Evolutionary conservation across 2,329 filamentous ascomycete genomes (phyloP).

Genomic region (Nemania sp.): DNA sequence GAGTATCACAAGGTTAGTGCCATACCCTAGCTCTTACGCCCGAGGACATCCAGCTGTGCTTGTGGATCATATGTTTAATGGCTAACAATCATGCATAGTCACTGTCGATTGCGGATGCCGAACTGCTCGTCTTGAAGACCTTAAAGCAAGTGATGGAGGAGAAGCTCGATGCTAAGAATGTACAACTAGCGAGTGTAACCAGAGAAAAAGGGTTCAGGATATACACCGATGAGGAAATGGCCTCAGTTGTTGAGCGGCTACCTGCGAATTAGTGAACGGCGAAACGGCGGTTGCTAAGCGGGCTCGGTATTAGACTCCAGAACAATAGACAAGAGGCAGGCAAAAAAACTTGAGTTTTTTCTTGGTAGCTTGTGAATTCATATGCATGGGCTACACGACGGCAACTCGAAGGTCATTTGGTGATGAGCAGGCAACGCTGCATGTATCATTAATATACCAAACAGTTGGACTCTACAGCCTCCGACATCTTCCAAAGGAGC

Average conservation of each 20-base stretch:
- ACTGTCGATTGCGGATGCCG: slow-evolving; percentile 86
- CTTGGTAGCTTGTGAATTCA: slow-evolving; percentile 14
- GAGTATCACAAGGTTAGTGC: slow-evolving; percentile 87
- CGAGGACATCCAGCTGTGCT: background rate
- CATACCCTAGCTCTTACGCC: background rate
- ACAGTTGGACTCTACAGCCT: slow-evolving; percentile 9
- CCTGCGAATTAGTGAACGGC: slow-evolving; percentile 59
- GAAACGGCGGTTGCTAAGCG: slow-evolving; percentile 7
- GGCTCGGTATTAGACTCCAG: slow-evolving; percentile 11
- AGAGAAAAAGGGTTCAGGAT: slow-evolving; percentile 98
- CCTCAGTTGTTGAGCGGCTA: slow-evolving; percentile 82
- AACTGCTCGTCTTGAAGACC: slow-evolving; percentile 94
- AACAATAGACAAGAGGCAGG: slow-evolving; percentile 21
- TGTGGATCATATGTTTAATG: background rate
- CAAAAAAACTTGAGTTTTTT: background rate
- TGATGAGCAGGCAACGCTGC: background rate
- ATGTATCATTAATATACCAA: slow-evolving; percentile 20
- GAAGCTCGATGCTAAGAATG: slow-evolving; percentile 98
- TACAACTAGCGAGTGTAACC: slow-evolving; percentile 95
- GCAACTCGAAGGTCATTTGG: background rate
- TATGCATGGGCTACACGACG: slow-evolving; percentile 3
- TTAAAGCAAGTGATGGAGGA: slow-evolving; percentile 99
- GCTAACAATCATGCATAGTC: slow-evolving; percentile 55
- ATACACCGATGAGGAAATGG: slow-evolving; percentile 98
- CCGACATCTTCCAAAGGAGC: background rate